Base-by-base conservation (phyloP, 257 asterid species). In the Agastache rugosa region DNA sequence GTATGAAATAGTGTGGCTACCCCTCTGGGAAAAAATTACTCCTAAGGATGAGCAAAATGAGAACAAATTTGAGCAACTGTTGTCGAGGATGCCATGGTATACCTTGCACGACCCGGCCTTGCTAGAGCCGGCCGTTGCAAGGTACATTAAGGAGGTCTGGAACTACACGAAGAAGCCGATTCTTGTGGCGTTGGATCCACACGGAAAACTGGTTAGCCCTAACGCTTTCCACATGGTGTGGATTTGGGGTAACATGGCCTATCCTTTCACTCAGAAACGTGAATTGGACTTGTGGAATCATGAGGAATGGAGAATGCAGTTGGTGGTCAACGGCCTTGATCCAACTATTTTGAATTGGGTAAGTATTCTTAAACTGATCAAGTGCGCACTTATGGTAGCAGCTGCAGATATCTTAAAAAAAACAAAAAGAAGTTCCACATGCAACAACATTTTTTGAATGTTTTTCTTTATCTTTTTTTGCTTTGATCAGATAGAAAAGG, bases 1-100 rank as follows among this genome's bases (percentile, higher is more conserved):
- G 12, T 91, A 90, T 41, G 97, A 89, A 59, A 85, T 91, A 22
- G 93, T 93, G 59, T 93, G 98, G 98, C 77, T 91, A 23, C 98
- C 97, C 19, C 41, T 93, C 4, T 69, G 85, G 50, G 91, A 87
- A 11, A 80, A 77, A 37, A 45, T 78, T 8, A 48, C 10, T 22
- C 23, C 69, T 2, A 85, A 83, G 87, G 74, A 68, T 16, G 91
- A 85, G 69, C 84, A 39, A 29, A 27, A 81, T 1, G 85, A 80
- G 11, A 54, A 58, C 2, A 84, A 58, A 53, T 89, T 89, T 3
- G 80, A 81, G 82, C 78, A 83, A 20, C 67, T 91, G 35, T 87
- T 85, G 72, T 68, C 80, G 10, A 44, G 23, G 78, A 93, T 93
- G 97, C 96, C 97, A 0, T 93, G 98, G 97, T 84, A 87, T 85